Evolutionary conservation across 371 early-diverging fungal genomes (phyloP), one percentile per base, ranked within the genome.

Genomic region (Mucor racemosus): DNA sequence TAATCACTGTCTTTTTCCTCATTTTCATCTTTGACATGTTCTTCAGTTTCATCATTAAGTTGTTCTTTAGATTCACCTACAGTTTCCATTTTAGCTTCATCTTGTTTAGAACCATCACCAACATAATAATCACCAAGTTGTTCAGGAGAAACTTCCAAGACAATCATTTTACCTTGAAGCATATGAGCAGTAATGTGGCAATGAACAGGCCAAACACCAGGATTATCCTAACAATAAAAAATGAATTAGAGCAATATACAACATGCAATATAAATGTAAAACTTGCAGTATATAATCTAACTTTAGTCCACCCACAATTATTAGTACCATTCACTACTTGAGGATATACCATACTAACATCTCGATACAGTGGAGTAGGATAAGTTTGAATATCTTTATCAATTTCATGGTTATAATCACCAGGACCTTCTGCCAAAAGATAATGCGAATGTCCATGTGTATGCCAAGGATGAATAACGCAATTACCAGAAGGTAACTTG

Each of bases 101-200:
- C 15, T 15, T 42, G 42, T 15, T 42, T 14, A 0, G 3, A n/a
- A 15, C 7, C 15, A 5, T 0, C 42, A 42, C 15, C 42, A 42
- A 42, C 42, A 42, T 42, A 42, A 14, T 42, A 42, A 3, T 14
- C 42, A n/a, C 14, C 42, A 9, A 50, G 50, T 17, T 46, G 4
- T 9, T 76, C 68, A 17, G 77, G 71, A 21, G 78, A 66, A 35
- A 73, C 81, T 66, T 78, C 77, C 7, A 81, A 42, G 5, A 79
- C 67, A 40, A 64, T 64, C 53, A 78, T 66, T 48, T 76, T 82
- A 5, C 84, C 84, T 42, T 79, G 78, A 15, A 79, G 17, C 76
- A 84, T 77, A 57, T 86, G 86, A 7, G 76, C 36, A 1, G 80
- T 78, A n/a, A 80, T 73, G 60, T 82, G 84, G 31, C 82, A 84